A percentile compares a stretch with the other conserved stretches of the same genome.
phyloP scores from a whole-genome alignment of 768 basidiomycete genomes.

The Tricholoma sp. region DNA sequence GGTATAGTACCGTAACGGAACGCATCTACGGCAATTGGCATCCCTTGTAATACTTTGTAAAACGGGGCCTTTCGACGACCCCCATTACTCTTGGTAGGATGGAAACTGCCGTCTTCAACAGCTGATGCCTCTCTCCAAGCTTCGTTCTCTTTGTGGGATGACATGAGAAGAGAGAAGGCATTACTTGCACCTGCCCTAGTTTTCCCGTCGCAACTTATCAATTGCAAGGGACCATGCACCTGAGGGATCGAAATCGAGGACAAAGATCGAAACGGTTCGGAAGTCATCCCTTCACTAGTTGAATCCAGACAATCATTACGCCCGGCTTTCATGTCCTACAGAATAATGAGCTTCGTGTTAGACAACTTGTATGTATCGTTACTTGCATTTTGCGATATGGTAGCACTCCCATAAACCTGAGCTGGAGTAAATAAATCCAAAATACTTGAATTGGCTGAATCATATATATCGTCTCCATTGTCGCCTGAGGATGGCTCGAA shows the following conservation, averaged over 20 bases:
- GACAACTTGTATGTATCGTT: background rate
- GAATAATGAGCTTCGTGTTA: background rate
- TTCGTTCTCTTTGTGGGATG: constrained; percentile 73
- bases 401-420: constrained; percentile 27
- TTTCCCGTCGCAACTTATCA: constrained; percentile 16
- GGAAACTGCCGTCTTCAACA: constrained; percentile 43
- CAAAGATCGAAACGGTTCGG: constrained; percentile 5
- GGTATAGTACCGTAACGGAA: constrained; percentile 94
- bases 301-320: constrained; percentile 45
- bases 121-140: constrained; percentile 79
- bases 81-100: constrained; percentile 40
- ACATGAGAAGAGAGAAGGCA: constrained; percentile 84
- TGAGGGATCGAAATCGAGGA: constrained; percentile 12
- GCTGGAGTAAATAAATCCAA: background rate
- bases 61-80: constrained; percentile 80
- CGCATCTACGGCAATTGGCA: constrained; percentile 98
- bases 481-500: constrained; percentile 14
- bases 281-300: background rate
- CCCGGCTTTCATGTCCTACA: background rate
- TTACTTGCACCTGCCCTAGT: constrained; percentile 20
- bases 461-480: constrained; percentile 22
- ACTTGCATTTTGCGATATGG: constrained; percentile 15
- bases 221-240: constrained; percentile 10
- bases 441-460: background rate
- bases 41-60: constrained; percentile 92